Evolutionary conservation across 139 green algal species (phyloP), one percentile per base, ranked within the genome.

Genomic region (Tetraselmis chui): DNA sequence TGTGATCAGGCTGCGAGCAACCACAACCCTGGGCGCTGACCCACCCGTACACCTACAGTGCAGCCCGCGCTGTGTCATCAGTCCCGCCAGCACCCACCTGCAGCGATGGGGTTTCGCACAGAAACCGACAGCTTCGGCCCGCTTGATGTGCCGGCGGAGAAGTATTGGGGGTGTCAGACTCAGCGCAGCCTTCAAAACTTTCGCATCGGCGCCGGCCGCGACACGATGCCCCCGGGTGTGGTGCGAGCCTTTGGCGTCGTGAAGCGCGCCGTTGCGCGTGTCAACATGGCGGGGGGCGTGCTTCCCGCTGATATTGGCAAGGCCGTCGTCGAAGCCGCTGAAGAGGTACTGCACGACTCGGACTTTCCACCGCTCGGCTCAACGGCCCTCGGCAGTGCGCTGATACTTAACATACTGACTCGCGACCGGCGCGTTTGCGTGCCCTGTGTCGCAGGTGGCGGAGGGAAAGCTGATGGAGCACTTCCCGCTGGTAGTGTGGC

Each of bases 101-200:
- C n/a, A n/a, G n/a, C n/a, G n/a, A n/a, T n/a, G n/a, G n/a, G n/a
- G 23, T 31, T 27, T 5, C 82, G 92, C 5, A 89, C 86, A 0
- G 91, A 97, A 59, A 87, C 87, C 28, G 95, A 98, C 85, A 97
- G 93, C 1, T 94, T 98, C 88, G 95, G 95, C 0, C 82, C 88
- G 0, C 77, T 98, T 2, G 87, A 96, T 80, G 95, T 98, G 32
- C 95, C 95, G 2, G 91, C 89, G 1, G 91, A 98, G 85, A 95
- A 86, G 92, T 96, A 97, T 82, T 99, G 96, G 96, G 96, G 96
- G n/a, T 96, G 96, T 1, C 96, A 99, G 84, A 99, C 96, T 30
- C 95, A 99, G 88, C 89, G 96, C 18, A 97, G 93, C 0, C 84
- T 96, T 23, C 84, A 96, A 77, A 99, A 99, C 89, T 99, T 99